Base-by-base conservation (phyloP, 495 filamentous ascomycete species). In the Neurospora sp. region DNA sequence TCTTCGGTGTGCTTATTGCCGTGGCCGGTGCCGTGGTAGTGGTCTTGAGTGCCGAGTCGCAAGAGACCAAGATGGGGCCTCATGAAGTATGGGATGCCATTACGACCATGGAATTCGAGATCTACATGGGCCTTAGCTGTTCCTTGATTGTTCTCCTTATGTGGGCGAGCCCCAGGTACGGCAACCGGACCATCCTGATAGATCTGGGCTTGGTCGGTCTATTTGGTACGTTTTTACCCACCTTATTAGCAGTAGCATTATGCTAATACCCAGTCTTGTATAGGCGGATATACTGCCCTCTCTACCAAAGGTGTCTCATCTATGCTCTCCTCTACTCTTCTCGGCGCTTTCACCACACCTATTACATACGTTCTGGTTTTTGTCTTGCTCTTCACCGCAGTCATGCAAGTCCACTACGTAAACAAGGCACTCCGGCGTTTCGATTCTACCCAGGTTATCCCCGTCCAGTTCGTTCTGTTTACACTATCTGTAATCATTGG, bases 241-340 rank as follows among this genome's bases (percentile, higher is more conserved):
- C 41, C 69, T 20, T 38, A 18, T 44, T 53, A 20, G 39, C 48
- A 20, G 42, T 69, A 27, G 70, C n/a, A n/a, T 39, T 38, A 5
- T 35, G 31, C 68, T 72, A 27, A 44, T 73, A 78, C 79, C 84
- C 83, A 59, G 84, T 74, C 8, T 12, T 14, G 39, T 48, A 48
- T 71, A 94, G 93, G 94, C 70, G 96, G 93, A 71, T 99, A 98
- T 82, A 99, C 96, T 11, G 96, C 92, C 44, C 87, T 99, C 14
- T 93, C 95, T 7, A 99, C 96, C 42, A 99, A 98, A 80, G 96
- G 96, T 72, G 92, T 99, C 20, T 94, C 96, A 5, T 98, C 96
- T 0, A 89, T 99, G 79, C 87, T 99, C 53, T 97, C 95, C 4
- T 93, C 92, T 37, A 96, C 91, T 2, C 86, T 97, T 22, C 93